Conservation (phyloP, 495 filamentous ascomycete species). For the Xylaria scruposa region DNA sequence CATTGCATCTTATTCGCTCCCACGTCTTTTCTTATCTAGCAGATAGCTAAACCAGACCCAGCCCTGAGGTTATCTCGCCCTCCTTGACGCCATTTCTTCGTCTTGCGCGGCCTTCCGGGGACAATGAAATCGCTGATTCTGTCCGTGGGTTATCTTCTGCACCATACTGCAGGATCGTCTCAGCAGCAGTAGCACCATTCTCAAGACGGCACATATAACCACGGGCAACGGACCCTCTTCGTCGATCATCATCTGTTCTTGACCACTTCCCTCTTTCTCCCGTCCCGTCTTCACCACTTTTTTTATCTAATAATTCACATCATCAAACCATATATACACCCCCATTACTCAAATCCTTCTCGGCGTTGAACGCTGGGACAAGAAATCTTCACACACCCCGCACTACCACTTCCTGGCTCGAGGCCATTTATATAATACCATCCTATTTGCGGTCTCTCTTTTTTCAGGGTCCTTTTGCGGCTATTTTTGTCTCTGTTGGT, state of each 20-base stretch:
- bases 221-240: conserved; percentile 25
- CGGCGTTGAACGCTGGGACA: conserved; percentile 16
- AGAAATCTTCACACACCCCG: conserved; percentile 20
- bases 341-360: conserved; percentile 12
- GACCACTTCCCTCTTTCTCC: conserved; percentile 18
- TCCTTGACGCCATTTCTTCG: conserved; percentile 20
- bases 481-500: conserved; percentile 16
- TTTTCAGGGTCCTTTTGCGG: conserved; percentile 13
- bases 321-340: not conserved
- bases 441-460: not conserved
- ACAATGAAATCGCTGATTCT: conserved; percentile 3
- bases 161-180: conserved; percentile 24
- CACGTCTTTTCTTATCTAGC: conserved; percentile 24
- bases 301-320: conserved; percentile 9
- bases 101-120: conserved; percentile 8
- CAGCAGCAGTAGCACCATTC: conserved; percentile 19
- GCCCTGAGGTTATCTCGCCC: conserved; percentile 21
- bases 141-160: conserved; percentile 24
- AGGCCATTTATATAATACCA: conserved; percentile 12
- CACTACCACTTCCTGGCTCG: not conserved
- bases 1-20: conserved; percentile 24
- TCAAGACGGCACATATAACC: conserved; percentile 27
- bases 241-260: conserved; percentile 24
- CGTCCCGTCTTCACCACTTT: conserved; percentile 9
- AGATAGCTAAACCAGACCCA: conserved; percentile 9